Percentiles rank a stretch among this genome's conserved stretches.
These are phyloP conservation scores for Magnusiomyces paraingens DNA, from an alignment of 1,139 yeast species.

Conservation along the genomic window DNA sequence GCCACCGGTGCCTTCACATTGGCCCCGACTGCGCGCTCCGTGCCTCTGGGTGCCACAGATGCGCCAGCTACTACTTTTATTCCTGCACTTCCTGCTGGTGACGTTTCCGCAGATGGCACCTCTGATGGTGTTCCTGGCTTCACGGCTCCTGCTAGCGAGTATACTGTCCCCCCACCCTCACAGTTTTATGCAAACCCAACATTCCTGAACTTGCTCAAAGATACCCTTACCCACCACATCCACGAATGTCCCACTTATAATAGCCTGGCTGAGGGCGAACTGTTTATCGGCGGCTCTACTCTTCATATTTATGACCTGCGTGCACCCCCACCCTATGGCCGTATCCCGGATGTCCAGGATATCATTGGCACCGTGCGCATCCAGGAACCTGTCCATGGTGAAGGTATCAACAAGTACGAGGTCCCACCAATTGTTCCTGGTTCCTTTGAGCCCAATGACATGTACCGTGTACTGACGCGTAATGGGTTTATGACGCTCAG, in stretches of 20 bases:
- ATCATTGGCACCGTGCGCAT: slow-evolving; percentile 62
- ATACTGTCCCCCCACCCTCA: slow-evolving; percentile 12
- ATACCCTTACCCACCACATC: slow-evolving; percentile 28
- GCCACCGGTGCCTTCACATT: too few species aligned
- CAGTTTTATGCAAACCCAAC: slow-evolving; percentile 11
- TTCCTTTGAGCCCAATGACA: slow-evolving; percentile 52
- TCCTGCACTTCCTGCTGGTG: slow-evolving; percentile 17
- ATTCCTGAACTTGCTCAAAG: slow-evolving; percentile 31
- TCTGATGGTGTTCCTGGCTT: slow-evolving; percentile 5
- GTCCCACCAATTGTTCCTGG: slow-evolving; percentile 39
- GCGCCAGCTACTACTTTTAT: slow-evolving; percentile 5
- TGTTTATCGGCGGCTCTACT: slow-evolving; percentile 22
- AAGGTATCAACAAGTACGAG: background rate
- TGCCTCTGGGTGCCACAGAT: slow-evolving; percentile 9
- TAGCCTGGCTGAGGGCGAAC: slow-evolving; percentile 56
- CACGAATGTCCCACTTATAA: slow-evolving; percentile 52
- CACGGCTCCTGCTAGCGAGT: background rate
- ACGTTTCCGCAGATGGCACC: slow-evolving; percentile 22
- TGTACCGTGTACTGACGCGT: slow-evolving; percentile 53
- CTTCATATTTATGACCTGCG: slow-evolving; percentile 53
- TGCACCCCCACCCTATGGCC: slow-evolving; percentile 57
- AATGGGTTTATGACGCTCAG: slow-evolving; percentile 54
- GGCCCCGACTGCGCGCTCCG: background rate
- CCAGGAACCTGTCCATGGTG: slow-evolving; percentile 34
- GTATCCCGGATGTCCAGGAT: slow-evolving; percentile 68